Base-by-base conservation (phyloP, 352 stramenopile genomes). In the Globisporangium camurandrum region DNA sequence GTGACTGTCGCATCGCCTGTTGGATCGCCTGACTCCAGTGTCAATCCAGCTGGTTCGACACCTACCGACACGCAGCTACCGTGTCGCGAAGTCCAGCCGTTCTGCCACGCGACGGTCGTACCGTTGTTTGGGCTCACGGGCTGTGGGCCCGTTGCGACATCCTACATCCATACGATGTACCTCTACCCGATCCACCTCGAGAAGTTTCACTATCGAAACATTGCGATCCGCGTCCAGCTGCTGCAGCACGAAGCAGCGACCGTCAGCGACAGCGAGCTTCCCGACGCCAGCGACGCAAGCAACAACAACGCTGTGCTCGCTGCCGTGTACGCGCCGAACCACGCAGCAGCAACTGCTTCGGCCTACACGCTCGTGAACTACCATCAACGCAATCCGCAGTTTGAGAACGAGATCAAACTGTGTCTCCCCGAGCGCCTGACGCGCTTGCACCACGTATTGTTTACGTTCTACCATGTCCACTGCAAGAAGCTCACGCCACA, bases 401-500 rank as follows among this genome's bases (percentile, higher is more conserved):
- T 87, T 39, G 76, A 88, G 27, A 67, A 70, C 37, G 79, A 91
- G 46, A 67, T 91, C 41, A 91, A 91, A 46, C 59, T 91, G 31
- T 71, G 62, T 30, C 62, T 91, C 10, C 79, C 79, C 2, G 64
- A 75, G 51, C 51, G 53, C 24, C 57, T 91, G 19, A 74, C 70
- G n/a, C 22, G 19, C 5, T 36, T 37, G 0, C 74, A 91, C 37
- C 71, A 87, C 39, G 47, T 91, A 14, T 50, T 87, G 1, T 84
- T 88, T 57, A 85, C 70, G 9, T 87, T 91, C 44, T 88, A 82
- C 42, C 79, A 91, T 55, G 76, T 91, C 0, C 76, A 91, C 49
- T 91, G 79, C 66, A 91, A 91, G 54, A 91, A 88, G 34, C 44
- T 88, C 2, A 64, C 68, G 27, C 56, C 63, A 0, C 67, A 62